phyloP scores from a whole-genome alignment of 1,139 yeast species.

The Kodamaea arcana region DNA sequence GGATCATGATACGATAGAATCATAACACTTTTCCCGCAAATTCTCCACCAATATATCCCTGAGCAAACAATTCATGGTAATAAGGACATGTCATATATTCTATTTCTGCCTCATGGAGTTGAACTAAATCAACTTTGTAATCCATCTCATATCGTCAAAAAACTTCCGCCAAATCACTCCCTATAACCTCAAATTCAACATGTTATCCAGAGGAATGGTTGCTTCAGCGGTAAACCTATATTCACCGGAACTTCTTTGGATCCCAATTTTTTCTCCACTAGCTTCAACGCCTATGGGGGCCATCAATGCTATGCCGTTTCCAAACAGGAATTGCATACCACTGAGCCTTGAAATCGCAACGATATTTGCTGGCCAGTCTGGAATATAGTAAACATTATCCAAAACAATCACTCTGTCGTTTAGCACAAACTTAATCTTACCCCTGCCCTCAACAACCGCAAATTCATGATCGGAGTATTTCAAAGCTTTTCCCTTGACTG shows the following conservation, averaged over 20 bases:
- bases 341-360: neutral
- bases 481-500: neutral
- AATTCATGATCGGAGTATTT: neutral
- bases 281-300: neutral
- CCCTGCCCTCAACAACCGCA: neutral
- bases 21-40: no score
- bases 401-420: neutral
- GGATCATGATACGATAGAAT: no score
- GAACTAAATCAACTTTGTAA: no score
- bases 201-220: neutral
- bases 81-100: no score
- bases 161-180: no score
- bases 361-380: neutral
- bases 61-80: no score
- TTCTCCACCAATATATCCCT: no score
- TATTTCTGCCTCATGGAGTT: no score
- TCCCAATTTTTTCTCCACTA: neutral
- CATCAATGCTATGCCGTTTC: neutral
- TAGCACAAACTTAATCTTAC: neutral
- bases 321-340: neutral
- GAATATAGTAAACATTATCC: neutral
- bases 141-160: no score
- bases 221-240: neutral
- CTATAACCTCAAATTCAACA: neutral
- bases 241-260: neutral